Base-by-base conservation (phyloP, 1,284 basidiomycete species). In the Trichosporon faecale region DNA sequence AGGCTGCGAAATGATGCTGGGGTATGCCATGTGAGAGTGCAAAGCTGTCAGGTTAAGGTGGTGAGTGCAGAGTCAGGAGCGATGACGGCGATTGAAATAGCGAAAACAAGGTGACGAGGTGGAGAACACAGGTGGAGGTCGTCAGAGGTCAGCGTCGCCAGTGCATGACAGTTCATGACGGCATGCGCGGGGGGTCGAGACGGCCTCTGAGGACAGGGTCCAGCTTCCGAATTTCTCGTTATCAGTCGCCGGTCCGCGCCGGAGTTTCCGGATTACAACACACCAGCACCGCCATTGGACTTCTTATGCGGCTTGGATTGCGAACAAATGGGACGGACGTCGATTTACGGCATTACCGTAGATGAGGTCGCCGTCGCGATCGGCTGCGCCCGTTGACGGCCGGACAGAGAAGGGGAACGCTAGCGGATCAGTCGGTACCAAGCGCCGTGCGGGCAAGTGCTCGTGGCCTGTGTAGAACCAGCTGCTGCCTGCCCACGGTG, bases 1-100 rank as follows among this genome's bases (percentile, higher is more conserved):
- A 55, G 70, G 69, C 68, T 77, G 76, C 0, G 76, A 76, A 66
- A 77, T 76, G 65, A 80, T 74, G 18, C 74, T 76, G 5, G 77
- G 75, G 70, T 79, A 79, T 5, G 75, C 27, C 74, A 74, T 77
- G 9, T 27, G 16, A 25, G 27, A 14, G 12, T 29, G 25, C 52
- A n/a, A 40, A 33, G 5, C 33, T 9, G 33, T 33, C 33, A 33
- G 33, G 33, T 33, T 29, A 27, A 27, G 7, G 52, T 55, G 3
- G 3, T 55, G 52, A 11, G 33, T 33, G 33, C 33, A 33, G 40
- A n/a, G 18, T 44, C 16, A 31, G 16, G 27, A 61, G 29, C 5
- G 57, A n/a, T 27, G 8, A 16, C 52, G 40, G 40, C 16, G 40
- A n/a, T n/a, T 44, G 40, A 44, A 33, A n/a, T n/a, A 16, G 4